Conservation (phyloP, 257 asterid species). For the Asclepias syriaca region DNA sequence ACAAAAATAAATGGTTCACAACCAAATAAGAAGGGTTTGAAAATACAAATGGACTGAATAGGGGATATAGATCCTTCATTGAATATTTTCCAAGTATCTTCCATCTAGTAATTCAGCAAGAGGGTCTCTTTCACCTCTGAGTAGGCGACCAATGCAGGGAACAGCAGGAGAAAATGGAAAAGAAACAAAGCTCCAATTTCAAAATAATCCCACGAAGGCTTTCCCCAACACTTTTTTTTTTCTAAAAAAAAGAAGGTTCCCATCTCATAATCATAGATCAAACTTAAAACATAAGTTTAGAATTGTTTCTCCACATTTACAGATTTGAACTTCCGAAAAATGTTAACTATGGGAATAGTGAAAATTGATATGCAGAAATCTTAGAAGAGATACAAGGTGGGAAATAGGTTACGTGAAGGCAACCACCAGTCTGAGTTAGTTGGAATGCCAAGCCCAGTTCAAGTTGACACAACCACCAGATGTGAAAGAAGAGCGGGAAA, state of each 20-base stretch:
- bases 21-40: not conserved
- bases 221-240: not conserved
- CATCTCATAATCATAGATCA: not conserved
- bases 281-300: not conserved
- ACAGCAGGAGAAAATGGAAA: not conserved
- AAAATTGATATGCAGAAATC: not conserved
- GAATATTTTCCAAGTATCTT: not conserved
- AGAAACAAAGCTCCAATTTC: not conserved
- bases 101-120: not conserved
- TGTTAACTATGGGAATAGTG: not conserved
- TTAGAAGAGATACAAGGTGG: no score
- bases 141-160: not conserved
- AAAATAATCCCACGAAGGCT: not conserved
- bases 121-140: not conserved
- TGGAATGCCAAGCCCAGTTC: no score
- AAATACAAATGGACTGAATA: not conserved
- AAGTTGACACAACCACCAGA: no score
- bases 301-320: not conserved
- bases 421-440: no score
- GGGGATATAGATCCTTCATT: no score
- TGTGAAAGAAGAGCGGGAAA: not conserved
- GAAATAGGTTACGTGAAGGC: no score
- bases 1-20: slow-evolving; percentile 3
- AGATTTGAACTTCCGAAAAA: not conserved
- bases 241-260: not conserved